Conservation (phyloP, 306 rosid species). For the Rosa lucieae region DNA sequence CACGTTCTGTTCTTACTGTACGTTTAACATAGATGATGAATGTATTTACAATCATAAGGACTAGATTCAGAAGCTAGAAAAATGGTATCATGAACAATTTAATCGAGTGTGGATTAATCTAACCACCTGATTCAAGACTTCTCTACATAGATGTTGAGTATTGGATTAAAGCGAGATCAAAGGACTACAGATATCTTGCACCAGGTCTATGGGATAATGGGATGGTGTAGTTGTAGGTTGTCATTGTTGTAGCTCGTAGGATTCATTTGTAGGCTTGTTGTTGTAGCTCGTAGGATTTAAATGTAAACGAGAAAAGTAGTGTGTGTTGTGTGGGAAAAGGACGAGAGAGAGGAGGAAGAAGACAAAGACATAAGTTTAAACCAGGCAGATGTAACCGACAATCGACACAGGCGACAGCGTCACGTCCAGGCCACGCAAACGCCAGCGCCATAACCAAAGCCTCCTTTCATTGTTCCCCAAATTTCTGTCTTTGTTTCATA, state of each 20-base stretch:
- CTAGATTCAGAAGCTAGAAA: background rate
- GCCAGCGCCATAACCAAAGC: conserved; percentile 4
- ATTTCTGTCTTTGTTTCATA: background rate
- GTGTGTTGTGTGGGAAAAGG: background rate
- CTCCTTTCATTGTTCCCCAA: background rate
- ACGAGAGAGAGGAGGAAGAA: background rate
- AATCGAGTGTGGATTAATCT: too few species aligned
- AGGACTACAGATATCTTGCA: background rate
- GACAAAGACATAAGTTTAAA: background rate
- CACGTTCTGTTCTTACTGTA: too few species aligned
- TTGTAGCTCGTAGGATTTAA: background rate
- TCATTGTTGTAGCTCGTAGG: background rate
- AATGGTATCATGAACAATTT: background rate
- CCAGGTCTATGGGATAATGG: background rate
- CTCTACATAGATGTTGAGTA: too few species aligned
- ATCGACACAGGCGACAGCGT: background rate
- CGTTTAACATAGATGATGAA: too few species aligned
- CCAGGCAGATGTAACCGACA: conserved; percentile 2
- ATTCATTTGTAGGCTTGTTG: background rate
- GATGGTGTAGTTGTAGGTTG: background rate
- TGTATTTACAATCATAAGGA: too few species aligned
- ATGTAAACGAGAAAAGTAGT: background rate
- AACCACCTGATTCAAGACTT: background rate
- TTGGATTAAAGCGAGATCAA: too few species aligned
- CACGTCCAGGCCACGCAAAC: conserved; percentile 24